phyloP scores from a whole-genome alignment of 2,329 filamentous ascomycete genomes.

The Fusarium algeriense region DNA sequence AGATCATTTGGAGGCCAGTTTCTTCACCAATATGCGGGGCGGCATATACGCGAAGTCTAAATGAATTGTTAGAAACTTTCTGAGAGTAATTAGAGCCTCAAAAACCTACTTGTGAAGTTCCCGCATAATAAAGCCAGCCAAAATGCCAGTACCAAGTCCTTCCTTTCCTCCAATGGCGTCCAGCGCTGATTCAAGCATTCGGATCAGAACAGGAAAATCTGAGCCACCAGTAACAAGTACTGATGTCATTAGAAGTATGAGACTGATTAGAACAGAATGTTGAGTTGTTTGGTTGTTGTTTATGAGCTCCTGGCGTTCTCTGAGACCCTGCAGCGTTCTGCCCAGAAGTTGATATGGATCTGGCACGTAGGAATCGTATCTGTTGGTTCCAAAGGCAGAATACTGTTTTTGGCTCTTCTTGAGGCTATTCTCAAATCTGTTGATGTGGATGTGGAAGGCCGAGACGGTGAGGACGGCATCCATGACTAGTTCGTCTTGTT shows the following conservation, averaged over 20 bases:
- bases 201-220: constrained; percentile 45
- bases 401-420: neutral
- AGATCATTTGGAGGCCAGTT: constrained; percentile 42
- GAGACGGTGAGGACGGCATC: constrained; percentile 40
- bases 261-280: constrained; percentile 39
- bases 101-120: constrained; percentile 46
- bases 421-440: neutral
- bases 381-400: neutral
- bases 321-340: constrained; percentile 26
- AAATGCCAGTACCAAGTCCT: constrained; percentile 28
- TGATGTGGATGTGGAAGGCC: constrained; percentile 36
- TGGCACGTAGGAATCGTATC: neutral
- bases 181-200: constrained; percentile 46
- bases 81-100: accelerated
- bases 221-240: constrained; percentile 45
- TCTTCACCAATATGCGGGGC: constrained; percentile 45
- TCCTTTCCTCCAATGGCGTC: constrained; percentile 44
- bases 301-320: constrained; percentile 34
- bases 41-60: constrained; percentile 42
- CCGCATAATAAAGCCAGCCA: constrained; percentile 40
- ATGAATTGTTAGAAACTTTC: accelerated
- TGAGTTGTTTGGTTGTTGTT: constrained; percentile 16
- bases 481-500: constrained; percentile 39
- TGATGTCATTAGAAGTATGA: constrained; percentile 42
- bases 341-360: constrained; percentile 37